Evolutionary conservation across 2,329 filamentous ascomycete genomes (phyloP).

Genomic region (Aureobasidium sp.): DNA sequence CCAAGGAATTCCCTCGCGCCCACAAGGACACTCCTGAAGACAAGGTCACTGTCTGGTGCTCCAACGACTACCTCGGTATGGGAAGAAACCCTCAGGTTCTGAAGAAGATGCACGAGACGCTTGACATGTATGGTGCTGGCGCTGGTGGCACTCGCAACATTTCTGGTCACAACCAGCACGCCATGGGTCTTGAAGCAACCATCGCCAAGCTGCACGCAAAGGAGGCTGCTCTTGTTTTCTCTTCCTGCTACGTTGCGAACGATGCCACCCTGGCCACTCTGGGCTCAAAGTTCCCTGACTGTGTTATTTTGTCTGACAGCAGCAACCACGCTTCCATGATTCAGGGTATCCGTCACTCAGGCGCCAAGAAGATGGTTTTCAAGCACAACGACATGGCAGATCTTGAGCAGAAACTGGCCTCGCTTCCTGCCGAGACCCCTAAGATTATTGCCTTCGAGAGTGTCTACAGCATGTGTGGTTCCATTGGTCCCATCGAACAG

Average conservation of each 20-base stretch:
- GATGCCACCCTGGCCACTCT: constrained; percentile 93
- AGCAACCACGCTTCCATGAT: constrained; percentile 99
- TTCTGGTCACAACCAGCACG: constrained; percentile 94
- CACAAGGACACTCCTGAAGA: constrained; percentile 81
- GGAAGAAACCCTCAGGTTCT: constrained; percentile 82
- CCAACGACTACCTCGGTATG: constrained; percentile 98
- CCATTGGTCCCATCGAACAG: constrained; percentile 87
- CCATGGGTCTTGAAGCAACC: constrained; percentile 71
- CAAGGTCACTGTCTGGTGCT: constrained; percentile 95
- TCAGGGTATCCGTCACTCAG: constrained; percentile 94
- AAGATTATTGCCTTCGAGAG: constrained; percentile 99
- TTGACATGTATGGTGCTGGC: constrained; percentile 90
- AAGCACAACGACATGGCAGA: constrained; percentile 96
- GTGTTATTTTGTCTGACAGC: constrained; percentile 95
- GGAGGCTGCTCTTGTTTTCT: constrained; percentile 87
- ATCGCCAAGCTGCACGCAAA: constrained; percentile 85
- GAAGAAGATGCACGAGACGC: constrained; percentile 84
- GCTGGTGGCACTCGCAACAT: constrained; percentile 96
- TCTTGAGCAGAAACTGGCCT: constrained; percentile 83
- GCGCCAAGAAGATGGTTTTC: constrained; percentile 94
- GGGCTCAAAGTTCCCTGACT: constrained; percentile 93
- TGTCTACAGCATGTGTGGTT: constrained; percentile 99
- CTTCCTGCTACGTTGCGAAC: constrained; percentile 96
- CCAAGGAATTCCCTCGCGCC: constrained; percentile 89
- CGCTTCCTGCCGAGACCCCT: constrained; percentile 72